These are phyloP conservation scores for Candida endomychidarum DNA, from an alignment of 805 yeast genomes.

Conservation along the genomic window DNA sequence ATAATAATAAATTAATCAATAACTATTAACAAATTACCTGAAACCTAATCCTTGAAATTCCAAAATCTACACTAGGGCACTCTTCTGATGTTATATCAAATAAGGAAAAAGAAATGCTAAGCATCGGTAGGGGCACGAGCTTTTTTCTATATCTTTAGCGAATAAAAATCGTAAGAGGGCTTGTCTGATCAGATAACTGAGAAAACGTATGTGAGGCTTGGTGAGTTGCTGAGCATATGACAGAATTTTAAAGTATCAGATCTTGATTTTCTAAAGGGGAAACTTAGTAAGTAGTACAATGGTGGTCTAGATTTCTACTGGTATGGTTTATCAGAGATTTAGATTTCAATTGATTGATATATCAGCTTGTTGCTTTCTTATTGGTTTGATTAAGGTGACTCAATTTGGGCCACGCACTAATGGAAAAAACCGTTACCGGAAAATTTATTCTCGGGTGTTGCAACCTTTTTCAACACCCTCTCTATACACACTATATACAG, in stretches of 20 bases:
- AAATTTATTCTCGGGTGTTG: too few species aligned
- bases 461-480: too few species aligned
- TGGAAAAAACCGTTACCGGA: slow-evolving; percentile 5
- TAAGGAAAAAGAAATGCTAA: background rate
- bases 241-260: too few species aligned
- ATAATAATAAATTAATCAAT: too few species aligned
- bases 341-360: slow-evolving; percentile 4
- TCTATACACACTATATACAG: slow-evolving; percentile 3
- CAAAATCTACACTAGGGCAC: background rate
- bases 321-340: too few species aligned
- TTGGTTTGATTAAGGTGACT: slow-evolving; percentile 7
- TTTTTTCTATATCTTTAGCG: slow-evolving; percentile 2
- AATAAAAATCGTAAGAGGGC: slow-evolving; percentile 1
- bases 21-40: too few species aligned
- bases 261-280: too few species aligned
- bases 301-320: too few species aligned
- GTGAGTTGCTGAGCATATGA: slow-evolving; percentile 1
- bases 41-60: too few species aligned
- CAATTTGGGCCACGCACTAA: slow-evolving; percentile 7
- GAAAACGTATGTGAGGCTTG: too few species aligned
- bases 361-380: background rate
- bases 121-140: slow-evolving; percentile 4
- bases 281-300: too few species aligned
- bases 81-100: slow-evolving; percentile 1
- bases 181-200: too few species aligned